Percentiles rank a stretch among this genome's conserved stretches.
These are phyloP conservation scores for Ophioceras dolichostomum DNA, from an alignment of 2,329 filamentous ascomycete species.

Conservation along the genomic window DNA sequence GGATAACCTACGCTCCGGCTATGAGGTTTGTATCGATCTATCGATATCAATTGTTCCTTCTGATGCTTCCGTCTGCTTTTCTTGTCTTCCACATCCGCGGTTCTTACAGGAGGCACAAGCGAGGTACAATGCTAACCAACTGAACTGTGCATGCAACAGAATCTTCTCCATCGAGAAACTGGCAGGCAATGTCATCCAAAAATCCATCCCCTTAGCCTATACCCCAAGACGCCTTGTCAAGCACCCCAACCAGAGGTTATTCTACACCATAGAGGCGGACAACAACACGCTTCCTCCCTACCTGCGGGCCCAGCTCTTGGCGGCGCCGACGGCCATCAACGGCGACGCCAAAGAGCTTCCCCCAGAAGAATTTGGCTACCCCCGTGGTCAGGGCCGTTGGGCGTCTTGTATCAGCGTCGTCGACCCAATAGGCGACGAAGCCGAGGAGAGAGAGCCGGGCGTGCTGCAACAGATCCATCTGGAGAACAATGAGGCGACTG, in stretches of 20 bases:
- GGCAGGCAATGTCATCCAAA: constrained; percentile 74
- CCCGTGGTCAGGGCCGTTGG: constrained; percentile 75
- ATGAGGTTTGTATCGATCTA: constrained; percentile 44
- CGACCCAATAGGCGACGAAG: constrained; percentile 62
- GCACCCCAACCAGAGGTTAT: constrained; percentile 77
- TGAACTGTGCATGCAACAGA: constrained; percentile 26
- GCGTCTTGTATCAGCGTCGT: constrained; percentile 90
- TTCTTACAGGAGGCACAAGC: too few species aligned
- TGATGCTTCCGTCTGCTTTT: constrained; percentile 42
- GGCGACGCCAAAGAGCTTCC: constrained; percentile 60
- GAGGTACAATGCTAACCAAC: too few species aligned
- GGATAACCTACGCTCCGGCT: constrained; percentile 43
- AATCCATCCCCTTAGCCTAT: constrained; percentile 76
- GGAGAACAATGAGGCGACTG: constrained; percentile 80
- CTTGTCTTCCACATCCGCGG: constrained; percentile 3
- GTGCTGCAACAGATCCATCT: constrained; percentile 72
- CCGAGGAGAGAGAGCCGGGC: constrained; percentile 31
- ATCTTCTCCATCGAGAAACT: constrained; percentile 88
- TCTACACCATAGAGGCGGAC: constrained; percentile 90
- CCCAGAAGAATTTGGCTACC: constrained; percentile 79
- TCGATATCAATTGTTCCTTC: constrained; percentile 94
- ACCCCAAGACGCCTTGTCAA: constrained; percentile 81
- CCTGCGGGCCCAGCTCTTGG: constrained; percentile 62
- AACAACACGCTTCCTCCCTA: constrained; percentile 79
- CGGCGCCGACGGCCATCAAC: constrained; percentile 58